Evolutionary conservation across 805 yeast species (phyloP).

Genomic region (Starmerella stellata): DNA sequence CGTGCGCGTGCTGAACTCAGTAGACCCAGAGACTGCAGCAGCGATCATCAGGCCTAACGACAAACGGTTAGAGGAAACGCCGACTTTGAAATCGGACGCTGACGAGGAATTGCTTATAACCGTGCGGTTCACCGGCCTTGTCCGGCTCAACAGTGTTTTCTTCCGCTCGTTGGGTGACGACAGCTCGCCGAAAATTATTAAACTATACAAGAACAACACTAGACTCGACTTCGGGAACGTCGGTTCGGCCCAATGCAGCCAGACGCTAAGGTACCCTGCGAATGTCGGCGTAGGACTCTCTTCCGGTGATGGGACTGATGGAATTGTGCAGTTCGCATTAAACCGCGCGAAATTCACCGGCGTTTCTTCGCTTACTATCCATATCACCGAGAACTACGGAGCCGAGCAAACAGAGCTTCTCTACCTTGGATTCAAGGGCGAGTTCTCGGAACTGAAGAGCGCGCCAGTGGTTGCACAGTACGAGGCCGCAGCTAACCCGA

Average conservation of each 20-base stretch:
- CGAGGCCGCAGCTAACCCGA: conserved; percentile 85
- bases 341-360: conserved; percentile 63
- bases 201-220: conserved; percentile 52
- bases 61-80: conserved; percentile 31
- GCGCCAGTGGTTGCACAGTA: conserved; percentile 65
- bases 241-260: conserved; percentile 32
- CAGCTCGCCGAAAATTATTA: conserved; percentile 51
- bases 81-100: conserved; percentile 44
- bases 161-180: conserved; percentile 45
- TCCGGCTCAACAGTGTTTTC: conserved; percentile 55
- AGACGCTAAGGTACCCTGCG: conserved; percentile 43
- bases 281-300: conserved; percentile 27
- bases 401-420: conserved; percentile 40
- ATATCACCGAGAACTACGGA: conserved; percentile 48
- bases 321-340: conserved; percentile 63
- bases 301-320: conserved; percentile 21
- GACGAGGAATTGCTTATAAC: conserved; percentile 64
- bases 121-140: conserved; percentile 63
- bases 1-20: conserved; percentile 46
- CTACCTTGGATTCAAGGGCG: conserved; percentile 65
- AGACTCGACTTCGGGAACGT: conserved; percentile 58
- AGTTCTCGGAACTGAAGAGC: conserved; percentile 27
- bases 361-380: conserved; percentile 46
- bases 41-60: conserved; percentile 36
- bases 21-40: conserved; percentile 33